Percentiles rank a stretch among this genome's conserved stretches.
Evolutionary conservation across 78 protist genomes (phyloP).

Genomic region (Dictyostelium citrinum): DNA sequence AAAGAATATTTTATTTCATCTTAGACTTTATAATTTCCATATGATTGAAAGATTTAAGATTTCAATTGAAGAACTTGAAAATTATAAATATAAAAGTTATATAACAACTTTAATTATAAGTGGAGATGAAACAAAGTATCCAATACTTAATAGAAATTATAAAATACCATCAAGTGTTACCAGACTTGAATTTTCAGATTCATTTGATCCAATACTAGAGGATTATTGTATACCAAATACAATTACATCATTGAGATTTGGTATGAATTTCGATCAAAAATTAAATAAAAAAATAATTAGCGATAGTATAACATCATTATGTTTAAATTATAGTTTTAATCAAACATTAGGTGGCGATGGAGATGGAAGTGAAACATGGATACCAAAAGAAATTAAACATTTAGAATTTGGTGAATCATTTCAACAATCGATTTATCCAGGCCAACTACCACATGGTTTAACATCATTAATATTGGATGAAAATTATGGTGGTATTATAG

Average conservation of each 20-base stretch:
- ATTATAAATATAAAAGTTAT: neutral
- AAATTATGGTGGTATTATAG: neutral
- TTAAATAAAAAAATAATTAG: neutral
- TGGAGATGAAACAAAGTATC: neutral
- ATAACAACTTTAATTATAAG: neutral
- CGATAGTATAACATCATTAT: neutral
- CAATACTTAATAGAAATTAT: neutral
- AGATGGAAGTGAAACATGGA: neutral
- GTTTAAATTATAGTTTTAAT: neutral
- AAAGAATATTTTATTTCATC: neutral
- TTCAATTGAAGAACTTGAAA: neutral
- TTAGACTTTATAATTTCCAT: neutral
- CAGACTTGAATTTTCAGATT: neutral
- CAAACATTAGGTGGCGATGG: neutral
- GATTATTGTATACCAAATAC: neutral
- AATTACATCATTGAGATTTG: neutral
- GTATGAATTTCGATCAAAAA: neutral
- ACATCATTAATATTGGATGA: neutral
- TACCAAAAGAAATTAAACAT: neutral
- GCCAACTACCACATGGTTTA: neutral
- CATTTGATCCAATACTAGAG: neutral
- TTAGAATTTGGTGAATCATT: neutral
- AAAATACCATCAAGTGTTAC: neutral
- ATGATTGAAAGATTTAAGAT: neutral
- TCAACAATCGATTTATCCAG: neutral